Conservation (phyloP, 179 eudicot species). For the Carnegiea gigantea region DNA sequence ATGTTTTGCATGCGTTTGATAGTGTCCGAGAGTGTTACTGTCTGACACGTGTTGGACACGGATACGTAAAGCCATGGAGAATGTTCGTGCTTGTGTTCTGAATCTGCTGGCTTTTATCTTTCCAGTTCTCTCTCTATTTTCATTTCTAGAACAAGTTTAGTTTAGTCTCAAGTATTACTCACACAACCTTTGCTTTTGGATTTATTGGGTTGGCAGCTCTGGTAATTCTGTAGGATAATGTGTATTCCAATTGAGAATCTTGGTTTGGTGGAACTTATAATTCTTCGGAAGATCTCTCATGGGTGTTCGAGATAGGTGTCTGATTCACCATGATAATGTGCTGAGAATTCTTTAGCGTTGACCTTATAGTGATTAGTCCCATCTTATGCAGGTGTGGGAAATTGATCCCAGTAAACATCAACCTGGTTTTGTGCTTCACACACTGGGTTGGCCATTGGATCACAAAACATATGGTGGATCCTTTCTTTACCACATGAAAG, state of each 20-base stretch:
- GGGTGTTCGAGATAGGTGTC: neutral
- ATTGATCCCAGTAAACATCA: conserved; percentile 70
- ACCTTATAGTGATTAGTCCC: conserved; percentile 9
- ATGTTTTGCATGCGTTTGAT: too few relatives aligned
- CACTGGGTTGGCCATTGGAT: conserved; percentile 97
- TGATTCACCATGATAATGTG: neutral
- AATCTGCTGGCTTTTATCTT: neutral
- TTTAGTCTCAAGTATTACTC: neutral
- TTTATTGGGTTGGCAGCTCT: neutral
- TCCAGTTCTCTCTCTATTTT: neutral
- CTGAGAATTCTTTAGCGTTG: neutral
- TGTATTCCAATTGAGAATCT: neutral
- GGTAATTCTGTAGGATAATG: neutral
- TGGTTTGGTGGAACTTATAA: neutral
- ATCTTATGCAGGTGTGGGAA: conserved; percentile 80
- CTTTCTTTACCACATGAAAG: conserved; percentile 93
- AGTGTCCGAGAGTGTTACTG: too few relatives aligned
- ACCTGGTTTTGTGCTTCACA: conserved; percentile 87
- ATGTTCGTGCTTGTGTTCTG: neutral
- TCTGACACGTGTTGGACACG: too few relatives aligned
- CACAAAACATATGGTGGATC: conserved; percentile 92
- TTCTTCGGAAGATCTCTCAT: neutral
- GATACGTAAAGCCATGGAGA: too few relatives aligned
- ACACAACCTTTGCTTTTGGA: neutral
- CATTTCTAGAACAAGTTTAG: neutral